Evolutionary conservation across 2,329 filamentous ascomycete species (phyloP), one percentile per base, ranked within the genome.

Genomic region (Ophiobolus disseminans): DNA sequence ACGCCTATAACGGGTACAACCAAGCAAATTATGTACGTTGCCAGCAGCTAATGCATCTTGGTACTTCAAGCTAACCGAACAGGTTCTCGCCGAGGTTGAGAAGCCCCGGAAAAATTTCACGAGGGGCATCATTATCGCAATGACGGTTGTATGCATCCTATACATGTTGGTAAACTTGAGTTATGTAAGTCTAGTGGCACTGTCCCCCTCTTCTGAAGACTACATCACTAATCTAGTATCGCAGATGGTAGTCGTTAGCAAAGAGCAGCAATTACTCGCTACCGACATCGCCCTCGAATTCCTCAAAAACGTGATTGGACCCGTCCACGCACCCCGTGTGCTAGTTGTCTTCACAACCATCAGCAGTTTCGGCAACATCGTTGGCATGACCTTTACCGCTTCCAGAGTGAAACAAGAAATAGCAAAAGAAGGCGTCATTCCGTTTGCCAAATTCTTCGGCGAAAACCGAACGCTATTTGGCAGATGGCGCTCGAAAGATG

Each of bases 311-410:
- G 50, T 75, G 7, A 70, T 66, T 11, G 61, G 64, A 3, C 45
- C 60, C 1, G 10, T 57, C 7, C 8, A 74, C 78, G 13, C 73
- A 11, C 25, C 81, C 48, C 59, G 13, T 3, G 73, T 80, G 6
- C 73, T 82, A 49, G 73, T 79, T 11, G 78, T 73, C 0, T 76
- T 85, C 32, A 72, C 83, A 5, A 81, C 82, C 3, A 66, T 85
- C 20, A 82, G 79, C 2, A 79, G 76, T 19, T 73, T 84, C 39
- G 82, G 82, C 0, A 84, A 85, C 58, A 78, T 85, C 32, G 73
- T 84, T 10, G 79, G 81, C 16, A 81, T 81, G 68, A 85, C 82
- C 0, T 85, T 81, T 54, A 81, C 80, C 0, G 77, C 80, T 6
- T 76, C 80, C 2, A 73, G 80, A 50, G 45, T 58, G 14, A 56